Evolutionary conservation across 495 filamentous ascomycete genomes (phyloP), one percentile per base, ranked within the genome.

Genomic region (Eremomyces bilateralis): DNA sequence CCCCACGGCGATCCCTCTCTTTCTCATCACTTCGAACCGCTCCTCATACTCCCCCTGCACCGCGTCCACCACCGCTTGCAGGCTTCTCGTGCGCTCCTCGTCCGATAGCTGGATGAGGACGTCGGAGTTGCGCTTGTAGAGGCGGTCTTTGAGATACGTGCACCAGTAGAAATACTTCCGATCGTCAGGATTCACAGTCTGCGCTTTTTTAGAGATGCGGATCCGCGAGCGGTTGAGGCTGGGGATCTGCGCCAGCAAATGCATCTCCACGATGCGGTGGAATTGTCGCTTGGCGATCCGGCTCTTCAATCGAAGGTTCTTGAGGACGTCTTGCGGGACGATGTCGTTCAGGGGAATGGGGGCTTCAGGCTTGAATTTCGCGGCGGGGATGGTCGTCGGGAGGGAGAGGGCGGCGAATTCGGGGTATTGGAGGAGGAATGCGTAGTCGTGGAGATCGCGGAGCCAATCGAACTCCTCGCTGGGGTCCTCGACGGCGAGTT

Each of bases 401-500:
- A 77, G 47, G 22, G 51, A 53, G 5, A 80, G 56, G 0, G 51
- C 42, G 2, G 43, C 45, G 49, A 77, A 76, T 11, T 59, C 60
- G 1, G 65, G 55, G 2, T 64, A 38, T 3, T 45, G 58, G 21
- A 62, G 62, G 3, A 95, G 60, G 34, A 73, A 72, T 16, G 66
- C 60, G 27, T 84, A 63, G 49, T 99, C 88, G 39, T 73, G 72
- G 22, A 74, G 62, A 53, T 95, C 84, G 28, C 88, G 72, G 29
- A 99, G 61, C 37, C 82, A 73, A 51, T 93, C 82, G 44, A 99
- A 99, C 11, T 73, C 71, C 50, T 95, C 84, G 46, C 83, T 94
- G 0, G 88, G 88, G 45, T 95, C 84, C 54, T 99, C 88, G 15
- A 99, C 79, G 0, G 85, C 88, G 43, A 99, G 63, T 51, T 99